These are phyloP conservation scores for Coemansia sp. DNA, from an alignment of 192 early-diverging fungal genomes.

Conservation along the genomic window DNA sequence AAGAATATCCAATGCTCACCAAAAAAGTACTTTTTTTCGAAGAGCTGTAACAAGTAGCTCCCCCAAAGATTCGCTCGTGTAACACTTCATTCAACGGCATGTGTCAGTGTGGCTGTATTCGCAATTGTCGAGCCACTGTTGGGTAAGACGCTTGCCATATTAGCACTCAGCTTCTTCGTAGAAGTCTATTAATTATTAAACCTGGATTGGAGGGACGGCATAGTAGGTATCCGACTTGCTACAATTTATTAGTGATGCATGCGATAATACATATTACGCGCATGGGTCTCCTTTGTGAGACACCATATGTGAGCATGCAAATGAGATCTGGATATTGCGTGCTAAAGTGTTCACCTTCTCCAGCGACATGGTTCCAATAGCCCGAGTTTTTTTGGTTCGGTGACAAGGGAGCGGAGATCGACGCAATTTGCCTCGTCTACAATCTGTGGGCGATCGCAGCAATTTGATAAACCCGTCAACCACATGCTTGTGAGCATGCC, in stretches of 20 bases:
- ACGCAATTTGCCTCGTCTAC: not conserved
- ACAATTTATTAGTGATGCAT: not conserved
- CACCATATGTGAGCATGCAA: not conserved
- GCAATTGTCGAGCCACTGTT: not conserved
- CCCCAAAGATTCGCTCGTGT: not conserved
- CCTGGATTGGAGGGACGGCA: not conserved
- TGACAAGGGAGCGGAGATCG: not conserved
- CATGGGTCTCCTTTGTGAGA: not conserved
- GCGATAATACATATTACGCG: not conserved
- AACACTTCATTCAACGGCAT: not conserved
- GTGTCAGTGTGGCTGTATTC: not conserved
- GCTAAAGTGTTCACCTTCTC: not conserved
- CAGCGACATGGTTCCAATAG: not conserved
- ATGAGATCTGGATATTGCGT: not conserved
- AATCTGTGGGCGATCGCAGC: not conserved
- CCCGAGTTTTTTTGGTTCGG: not conserved
- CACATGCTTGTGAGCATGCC: not conserved
- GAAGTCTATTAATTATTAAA: not conserved
- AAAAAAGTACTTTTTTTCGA: not conserved
- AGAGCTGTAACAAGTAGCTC: not conserved
- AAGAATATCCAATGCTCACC: not conserved
- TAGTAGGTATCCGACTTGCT: not conserved
- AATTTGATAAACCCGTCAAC: not conserved
- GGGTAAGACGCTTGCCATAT: not conserved
- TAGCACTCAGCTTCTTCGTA: not conserved